Conservation (phyloP, 1,284 basidiomycete genomes). For the Agaricales sp. region DNA sequence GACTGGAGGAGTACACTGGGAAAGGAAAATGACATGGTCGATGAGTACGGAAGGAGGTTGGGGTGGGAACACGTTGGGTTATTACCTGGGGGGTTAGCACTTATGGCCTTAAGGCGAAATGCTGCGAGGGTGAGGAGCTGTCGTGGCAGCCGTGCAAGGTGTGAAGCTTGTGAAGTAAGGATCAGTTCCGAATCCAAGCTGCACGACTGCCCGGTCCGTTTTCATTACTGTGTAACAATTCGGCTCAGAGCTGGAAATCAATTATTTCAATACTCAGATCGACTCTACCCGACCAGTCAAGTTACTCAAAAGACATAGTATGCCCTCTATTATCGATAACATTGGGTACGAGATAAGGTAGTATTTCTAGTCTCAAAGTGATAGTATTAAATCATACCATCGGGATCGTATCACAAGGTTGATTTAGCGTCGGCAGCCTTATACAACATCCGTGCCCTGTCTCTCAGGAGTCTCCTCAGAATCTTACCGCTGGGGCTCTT, state of each 20-base stretch:
- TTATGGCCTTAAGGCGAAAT: neutral
- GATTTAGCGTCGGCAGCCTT: neutral
- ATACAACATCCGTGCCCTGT: conserved; percentile 22
- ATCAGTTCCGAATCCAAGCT: no score
- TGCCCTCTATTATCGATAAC: no score
- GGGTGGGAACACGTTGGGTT: neutral
- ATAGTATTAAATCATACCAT: neutral
- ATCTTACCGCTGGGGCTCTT: conserved; percentile 70
- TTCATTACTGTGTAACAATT: no score
- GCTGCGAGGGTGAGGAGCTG: neutral
- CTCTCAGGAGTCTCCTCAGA: conserved; percentile 32
- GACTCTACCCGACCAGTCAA: no score
- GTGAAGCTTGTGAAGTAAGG: no score
- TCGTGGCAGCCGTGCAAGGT: neutral
- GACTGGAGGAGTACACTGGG: neutral
- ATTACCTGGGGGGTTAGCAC: neutral
- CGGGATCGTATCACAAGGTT: neutral
- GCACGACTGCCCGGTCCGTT: no score
- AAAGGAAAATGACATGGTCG: neutral
- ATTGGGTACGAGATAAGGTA: no score
- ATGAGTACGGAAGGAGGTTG: neutral
- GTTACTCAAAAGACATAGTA: no score
- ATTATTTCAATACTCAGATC: no score
- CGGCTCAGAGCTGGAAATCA: no score
- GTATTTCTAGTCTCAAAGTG: neutral